Conservation (phyloP, 805 yeast genomes). For the Cyberlindnera mississippiensis region DNA sequence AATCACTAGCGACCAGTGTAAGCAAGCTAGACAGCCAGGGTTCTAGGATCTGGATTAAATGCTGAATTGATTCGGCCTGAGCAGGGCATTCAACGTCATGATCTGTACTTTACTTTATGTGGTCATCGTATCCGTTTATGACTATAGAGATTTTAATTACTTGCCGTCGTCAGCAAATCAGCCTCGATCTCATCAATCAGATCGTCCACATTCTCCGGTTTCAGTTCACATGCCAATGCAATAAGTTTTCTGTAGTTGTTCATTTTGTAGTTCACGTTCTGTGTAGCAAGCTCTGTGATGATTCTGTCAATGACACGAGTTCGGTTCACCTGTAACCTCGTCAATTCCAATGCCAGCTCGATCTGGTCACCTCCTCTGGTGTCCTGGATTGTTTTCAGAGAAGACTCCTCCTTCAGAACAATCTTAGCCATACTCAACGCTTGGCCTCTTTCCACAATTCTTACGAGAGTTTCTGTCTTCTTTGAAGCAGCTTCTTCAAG, state of each 20-base stretch:
- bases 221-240: conserved; percentile 70
- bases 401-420: conserved; percentile 51
- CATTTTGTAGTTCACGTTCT: conserved; percentile 52
- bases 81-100: too few relatives aligned
- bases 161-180: conserved; percentile 29
- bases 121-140: background rate
- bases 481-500: conserved; percentile 22
- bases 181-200: conserved; percentile 74
- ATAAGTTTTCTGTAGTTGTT: conserved; percentile 77
- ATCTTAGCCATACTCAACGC: conserved; percentile 55
- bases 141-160: background rate
- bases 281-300: conserved; percentile 44
- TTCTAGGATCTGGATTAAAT: too few relatives aligned
- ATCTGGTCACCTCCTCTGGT: conserved; percentile 14
- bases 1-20: too few relatives aligned
- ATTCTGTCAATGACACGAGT: conserved; percentile 42
- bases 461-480: conserved; percentile 35
- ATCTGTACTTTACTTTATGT: too few relatives aligned
- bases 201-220: conserved; percentile 75
- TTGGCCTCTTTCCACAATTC: conserved; percentile 59
- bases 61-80: too few relatives aligned
- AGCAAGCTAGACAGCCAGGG: too few relatives aligned
- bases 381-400: conserved; percentile 17
- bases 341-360: conserved; percentile 38
- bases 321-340: conserved; percentile 51